Conservation (phyloP, 129 eudicot genomes). For the Artemisia argyi region DNA sequence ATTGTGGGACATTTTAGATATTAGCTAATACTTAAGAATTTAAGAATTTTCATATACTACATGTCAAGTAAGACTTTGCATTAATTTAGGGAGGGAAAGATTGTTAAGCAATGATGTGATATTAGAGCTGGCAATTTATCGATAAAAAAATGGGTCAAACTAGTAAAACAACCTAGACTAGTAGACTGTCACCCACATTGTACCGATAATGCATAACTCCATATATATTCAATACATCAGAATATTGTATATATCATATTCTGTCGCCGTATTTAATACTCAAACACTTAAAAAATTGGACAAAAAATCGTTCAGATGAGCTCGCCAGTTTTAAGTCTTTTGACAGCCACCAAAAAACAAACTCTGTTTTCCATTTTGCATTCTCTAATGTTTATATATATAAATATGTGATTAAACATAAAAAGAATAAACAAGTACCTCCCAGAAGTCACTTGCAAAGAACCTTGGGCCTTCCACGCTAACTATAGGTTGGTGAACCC, state of each 20-base stretch:
- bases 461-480: slow-evolving; percentile 96
- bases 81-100: slow-evolving; percentile 1
- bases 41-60: no score
- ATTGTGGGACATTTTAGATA: not conserved
- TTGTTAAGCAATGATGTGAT: not conserved
- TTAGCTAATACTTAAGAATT: not conserved
- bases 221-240: no score
- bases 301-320: no score
- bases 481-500: slow-evolving; percentile 99
- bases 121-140: not conserved
- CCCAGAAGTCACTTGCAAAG: slow-evolving; percentile 87
- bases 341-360: no score
- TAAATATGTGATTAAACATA: not conserved
- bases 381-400: not conserved
- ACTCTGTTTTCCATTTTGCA: not conserved
- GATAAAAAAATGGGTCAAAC: no score
- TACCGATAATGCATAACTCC: no score
- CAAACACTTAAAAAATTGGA: no score
- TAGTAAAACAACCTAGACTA: no score
- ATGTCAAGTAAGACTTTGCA: not conserved
- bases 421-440: slow-evolving; percentile 48
- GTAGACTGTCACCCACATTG: no score
- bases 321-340: no score
- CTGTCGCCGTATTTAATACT: no score
- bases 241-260: no score